Evolutionary conservation across 179 eudicot genomes (phyloP), one percentile per base, ranked within the genome.

Genomic region (Actinidia chinensis): DNA sequence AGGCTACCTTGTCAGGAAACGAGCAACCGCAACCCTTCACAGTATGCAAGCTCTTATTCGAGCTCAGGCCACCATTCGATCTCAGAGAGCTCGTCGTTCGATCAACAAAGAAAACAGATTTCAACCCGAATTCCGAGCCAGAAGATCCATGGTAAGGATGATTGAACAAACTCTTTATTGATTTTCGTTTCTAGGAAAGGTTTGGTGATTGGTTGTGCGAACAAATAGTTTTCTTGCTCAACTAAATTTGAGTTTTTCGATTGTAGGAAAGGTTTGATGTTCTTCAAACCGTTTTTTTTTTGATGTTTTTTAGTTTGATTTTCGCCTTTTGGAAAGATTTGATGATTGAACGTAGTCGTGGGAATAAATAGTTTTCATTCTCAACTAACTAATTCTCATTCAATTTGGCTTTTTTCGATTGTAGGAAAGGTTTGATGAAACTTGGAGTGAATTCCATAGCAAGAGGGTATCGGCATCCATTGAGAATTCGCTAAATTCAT

Each of bases 11-110:
- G 93, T 93, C 0, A 81, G 98, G 25, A 93, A 92, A 79, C 88
- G 92, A 76, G 93, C 98, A 4, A 84, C 93, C 12, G 97, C 95
- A 33, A 93, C 97, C 70, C 85, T 93, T 67, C 89, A 88, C 61
- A 88, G 97, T 61, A 93, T 93, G 93, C 93, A 92, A 82, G 98
- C 98, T 75, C 95, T 93, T 0, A 82, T 93, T 3, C 79, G 98
- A 78, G 98, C 98, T 63, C 98, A 93, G 68, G 88, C 91, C 20
- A 69, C 97, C 0, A 84, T 88, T 4, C 81, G 93, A 80, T 85
- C 91, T 75, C 91, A 86, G 80, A 84, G 94, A 68, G 88, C 87
- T 74, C 88, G 85, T 17, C 82, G 83, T 66, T 68, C 68, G 8
- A 66, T 81, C 79, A 81, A 61, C 23, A 58, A 71, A 20, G 74